Percentiles rank a stretch among this genome's conserved stretches.
Conservation (phyloP, 306 rosid species). For the Malus orientalis region DNA sequence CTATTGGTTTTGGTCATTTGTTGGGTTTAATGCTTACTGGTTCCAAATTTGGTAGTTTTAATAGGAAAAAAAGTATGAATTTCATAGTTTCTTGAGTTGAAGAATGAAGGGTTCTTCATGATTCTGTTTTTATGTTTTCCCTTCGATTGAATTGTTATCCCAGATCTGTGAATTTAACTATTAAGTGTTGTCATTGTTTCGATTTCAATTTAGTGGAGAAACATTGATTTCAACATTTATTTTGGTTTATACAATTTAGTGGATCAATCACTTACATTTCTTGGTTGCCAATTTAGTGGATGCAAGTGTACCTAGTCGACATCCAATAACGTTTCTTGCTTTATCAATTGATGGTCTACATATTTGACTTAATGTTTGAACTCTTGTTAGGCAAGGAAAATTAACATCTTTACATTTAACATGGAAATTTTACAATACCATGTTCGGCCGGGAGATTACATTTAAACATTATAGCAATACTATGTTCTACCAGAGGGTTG, state of each 20-base stretch:
- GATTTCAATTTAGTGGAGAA: neutral
- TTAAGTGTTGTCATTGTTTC: neutral
- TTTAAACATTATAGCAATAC: neutral
- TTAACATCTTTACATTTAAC: conserved; percentile 8
- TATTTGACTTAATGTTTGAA: conserved; percentile 10
- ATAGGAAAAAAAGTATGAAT: neutral
- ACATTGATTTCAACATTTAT: neutral
- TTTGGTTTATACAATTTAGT: neutral
- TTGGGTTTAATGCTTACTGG: conserved; percentile 5
- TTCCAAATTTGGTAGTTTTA: conserved; percentile 5
- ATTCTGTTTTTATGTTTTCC: neutral
- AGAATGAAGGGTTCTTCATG: neutral
- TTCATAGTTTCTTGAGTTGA: neutral
- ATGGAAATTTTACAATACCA: neutral
- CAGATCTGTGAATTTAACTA: conserved; percentile 12
- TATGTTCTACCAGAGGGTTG: neutral
- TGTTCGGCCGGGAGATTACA: neutral
- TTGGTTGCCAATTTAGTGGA: conserved; percentile 20
- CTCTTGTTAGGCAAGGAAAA: conserved; percentile 19
- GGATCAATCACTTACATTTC: conserved; percentile 33
- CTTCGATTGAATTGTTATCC: neutral
- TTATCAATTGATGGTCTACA: neutral
- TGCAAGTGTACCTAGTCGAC: conserved; percentile 5
- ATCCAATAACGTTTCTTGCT: conserved; percentile 7
- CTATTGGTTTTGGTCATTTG: neutral